A percentile compares a stretch with the other conserved stretches of the same genome.
Conservation (phyloP, 176 grass and related monocot species). For the Luzula sylvatica region DNA sequence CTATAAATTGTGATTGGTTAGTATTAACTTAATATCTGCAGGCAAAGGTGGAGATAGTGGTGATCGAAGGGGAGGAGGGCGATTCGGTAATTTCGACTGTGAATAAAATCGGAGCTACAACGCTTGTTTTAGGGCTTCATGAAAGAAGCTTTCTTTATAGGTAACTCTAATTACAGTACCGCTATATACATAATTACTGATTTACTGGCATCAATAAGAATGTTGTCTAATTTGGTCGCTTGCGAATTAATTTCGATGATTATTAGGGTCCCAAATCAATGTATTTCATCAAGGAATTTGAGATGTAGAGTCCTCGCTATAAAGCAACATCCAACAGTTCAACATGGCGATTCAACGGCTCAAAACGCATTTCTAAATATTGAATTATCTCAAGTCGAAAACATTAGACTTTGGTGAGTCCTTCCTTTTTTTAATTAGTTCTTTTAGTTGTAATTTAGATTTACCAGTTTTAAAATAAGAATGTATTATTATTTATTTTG, state of each 20-base stretch:
- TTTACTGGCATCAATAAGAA: neutral
- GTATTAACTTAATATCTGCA: neutral
- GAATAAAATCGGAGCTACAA: slow-evolving; percentile 44
- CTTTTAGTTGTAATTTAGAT: neutral
- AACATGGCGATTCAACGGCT: slow-evolving; percentile 8
- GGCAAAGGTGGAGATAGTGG: slow-evolving; percentile 95
- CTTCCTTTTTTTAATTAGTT: neutral
- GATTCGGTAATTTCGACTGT: slow-evolving; percentile 55
- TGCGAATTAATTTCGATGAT: neutral
- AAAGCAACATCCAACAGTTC: slow-evolving; percentile 35
- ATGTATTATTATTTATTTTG: neutral
- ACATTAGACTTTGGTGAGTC: slow-evolving; percentile 45
- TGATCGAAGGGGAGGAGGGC: slow-evolving; percentile 62
- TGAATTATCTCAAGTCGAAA: slow-evolving; percentile 79
- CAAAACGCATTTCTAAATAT: slow-evolving; percentile 32
- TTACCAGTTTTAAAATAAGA: neutral
- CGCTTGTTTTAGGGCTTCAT: slow-evolving; percentile 83
- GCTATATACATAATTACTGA: neutral
- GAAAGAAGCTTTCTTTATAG: slow-evolving; percentile 79
- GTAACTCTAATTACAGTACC: slow-evolving; percentile 7
- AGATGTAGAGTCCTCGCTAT: slow-evolving; percentile 78
- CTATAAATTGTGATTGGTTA: no score
- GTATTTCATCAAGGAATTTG: slow-evolving; percentile 23
- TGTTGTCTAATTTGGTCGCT: neutral
- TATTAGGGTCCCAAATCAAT: slow-evolving; percentile 36